Evolutionary conservation across 169 alveolate genomes (phyloP).

Genomic region (Babesia ovata): DNA sequence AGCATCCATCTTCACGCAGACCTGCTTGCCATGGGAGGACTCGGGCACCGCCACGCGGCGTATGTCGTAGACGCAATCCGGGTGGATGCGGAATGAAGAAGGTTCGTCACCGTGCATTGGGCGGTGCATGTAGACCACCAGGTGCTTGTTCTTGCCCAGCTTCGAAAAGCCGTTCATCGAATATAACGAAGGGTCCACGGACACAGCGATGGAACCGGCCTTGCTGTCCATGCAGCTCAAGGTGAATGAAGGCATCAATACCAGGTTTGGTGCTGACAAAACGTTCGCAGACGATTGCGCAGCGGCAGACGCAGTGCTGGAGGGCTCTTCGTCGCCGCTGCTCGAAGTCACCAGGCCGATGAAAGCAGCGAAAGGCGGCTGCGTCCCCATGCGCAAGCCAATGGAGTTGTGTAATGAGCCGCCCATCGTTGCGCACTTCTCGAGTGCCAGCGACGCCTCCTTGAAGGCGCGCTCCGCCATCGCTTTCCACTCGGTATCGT

Average conservation of each 20-base stretch:
- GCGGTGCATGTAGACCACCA: conserved; percentile 68
- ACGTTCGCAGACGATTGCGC: conserved; percentile 1
- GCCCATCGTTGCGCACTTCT: conserved; percentile 33
- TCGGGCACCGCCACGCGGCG: conserved; percentile 57
- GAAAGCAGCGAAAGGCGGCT: conserved; percentile 47
- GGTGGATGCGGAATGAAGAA: conserved; percentile 60
- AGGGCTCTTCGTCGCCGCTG: not conserved
- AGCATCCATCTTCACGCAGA: conserved; percentile 65
- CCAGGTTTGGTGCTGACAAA: conserved; percentile 11
- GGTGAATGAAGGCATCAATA: conserved; percentile 57
- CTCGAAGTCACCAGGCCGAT: conserved; percentile 10
- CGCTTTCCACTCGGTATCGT: conserved; percentile 74
- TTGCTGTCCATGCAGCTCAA: conserved; percentile 71
- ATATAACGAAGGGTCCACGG: conserved; percentile 50
- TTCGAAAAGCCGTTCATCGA: conserved; percentile 30
- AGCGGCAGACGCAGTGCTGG: not conserved
- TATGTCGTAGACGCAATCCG: conserved; percentile 29
- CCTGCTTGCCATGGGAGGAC: conserved; percentile 46
- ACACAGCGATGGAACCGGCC: conserved; percentile 63
- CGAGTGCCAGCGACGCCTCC: conserved; percentile 80
- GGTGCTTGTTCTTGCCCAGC: conserved; percentile 63
- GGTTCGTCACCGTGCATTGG: conserved; percentile 78
- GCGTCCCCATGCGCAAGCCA: conserved; percentile 20
- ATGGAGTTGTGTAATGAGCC: not conserved
- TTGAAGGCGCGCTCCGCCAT: conserved; percentile 76